phyloP scores from a whole-genome alignment of 805 yeast species.

The Ogataea parapolymorpha region DNA sequence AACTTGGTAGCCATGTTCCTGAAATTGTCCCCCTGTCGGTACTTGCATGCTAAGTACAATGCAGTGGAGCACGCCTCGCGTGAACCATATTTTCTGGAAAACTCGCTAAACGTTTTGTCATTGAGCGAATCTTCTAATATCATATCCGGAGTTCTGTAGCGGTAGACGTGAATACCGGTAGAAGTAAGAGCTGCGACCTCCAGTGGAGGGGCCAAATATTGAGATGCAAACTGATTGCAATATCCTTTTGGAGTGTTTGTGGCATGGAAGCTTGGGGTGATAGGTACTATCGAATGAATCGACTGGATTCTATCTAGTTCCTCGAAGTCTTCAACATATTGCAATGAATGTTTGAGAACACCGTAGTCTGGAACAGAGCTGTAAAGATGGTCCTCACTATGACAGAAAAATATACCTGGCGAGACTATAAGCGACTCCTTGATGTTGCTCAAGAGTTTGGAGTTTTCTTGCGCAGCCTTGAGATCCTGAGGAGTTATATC shows the following conservation, averaged over 20 bases:
- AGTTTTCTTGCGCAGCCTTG: slow-evolving; percentile 53
- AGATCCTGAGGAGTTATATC: slow-evolving; percentile 33
- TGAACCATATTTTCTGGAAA: slow-evolving; percentile 75
- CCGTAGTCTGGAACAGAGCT: slow-evolving; percentile 86
- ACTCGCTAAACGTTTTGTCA: slow-evolving; percentile 62
- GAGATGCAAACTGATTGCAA: slow-evolving; percentile 83
- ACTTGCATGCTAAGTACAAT: slow-evolving; percentile 75
- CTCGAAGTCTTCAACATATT: slow-evolving; percentile 78
- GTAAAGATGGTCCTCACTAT: slow-evolving; percentile 48
- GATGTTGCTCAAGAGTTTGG: slow-evolving; percentile 54
- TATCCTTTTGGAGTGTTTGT: slow-evolving; percentile 75
- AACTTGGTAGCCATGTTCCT: slow-evolving; percentile 47
- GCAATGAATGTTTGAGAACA: slow-evolving; percentile 65
- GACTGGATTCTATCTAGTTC: slow-evolving; percentile 51
- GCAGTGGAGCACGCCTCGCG: slow-evolving; percentile 91
- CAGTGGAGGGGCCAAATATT: slow-evolving; percentile 63
- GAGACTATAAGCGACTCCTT: slow-evolving; percentile 61
- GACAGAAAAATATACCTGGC: slow-evolving; percentile 84
- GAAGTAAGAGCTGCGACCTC: slow-evolving; percentile 81
- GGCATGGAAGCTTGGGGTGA: slow-evolving; percentile 69
- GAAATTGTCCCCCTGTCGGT: slow-evolving; percentile 51
- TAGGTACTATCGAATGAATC: slow-evolving; percentile 70
- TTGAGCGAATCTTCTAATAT: slow-evolving; percentile 63
- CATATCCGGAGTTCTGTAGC: slow-evolving; percentile 76
- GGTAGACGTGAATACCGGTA: slow-evolving; percentile 71